phyloP scores from a whole-genome alignment of 768 basidiomycete species.

The Boletus vermiculosoides region DNA sequence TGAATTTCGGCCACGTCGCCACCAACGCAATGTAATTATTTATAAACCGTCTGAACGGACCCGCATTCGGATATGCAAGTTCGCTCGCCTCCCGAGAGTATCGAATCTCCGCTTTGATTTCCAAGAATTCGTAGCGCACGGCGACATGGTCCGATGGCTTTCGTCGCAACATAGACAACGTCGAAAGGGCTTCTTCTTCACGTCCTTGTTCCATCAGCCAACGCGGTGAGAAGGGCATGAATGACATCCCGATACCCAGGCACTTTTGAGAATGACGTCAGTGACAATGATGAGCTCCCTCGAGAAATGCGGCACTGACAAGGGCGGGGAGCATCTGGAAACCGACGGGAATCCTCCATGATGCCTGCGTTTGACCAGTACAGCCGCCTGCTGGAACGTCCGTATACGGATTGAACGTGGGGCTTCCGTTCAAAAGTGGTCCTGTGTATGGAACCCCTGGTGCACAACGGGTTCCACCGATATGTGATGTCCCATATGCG shows the following conservation, averaged over 20 bases:
- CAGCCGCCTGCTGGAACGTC: conserved; percentile 34
- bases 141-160: conserved; percentile 30
- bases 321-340: conserved; percentile 40
- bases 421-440: conserved; percentile 31
- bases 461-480: conserved; percentile 34
- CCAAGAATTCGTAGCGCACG: conserved; percentile 39
- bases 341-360: conserved; percentile 37
- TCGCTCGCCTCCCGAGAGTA: conserved; percentile 25
- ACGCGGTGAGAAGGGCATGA: conserved; percentile 44
- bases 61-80: conserved; percentile 22
- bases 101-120: conserved; percentile 38
- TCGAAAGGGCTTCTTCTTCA: conserved; percentile 35
- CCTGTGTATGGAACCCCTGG: conserved; percentile 30
- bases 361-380: conserved; percentile 31
- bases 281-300: not conserved
- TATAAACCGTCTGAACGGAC: conserved; percentile 13
- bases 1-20: conserved; percentile 32
- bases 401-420: conserved; percentile 28
- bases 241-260: conserved; percentile 32
- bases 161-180: conserved; percentile 36
- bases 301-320: conserved; percentile 24
- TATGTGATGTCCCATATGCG: conserved; percentile 33
- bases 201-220: conserved; percentile 42
- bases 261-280: conserved; percentile 17
- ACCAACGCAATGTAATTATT: conserved; percentile 28